These are phyloP conservation scores for Paraconiothyrium sp. DNA, from an alignment of 2,329 filamentous ascomycete species.

Conservation along the genomic window DNA sequence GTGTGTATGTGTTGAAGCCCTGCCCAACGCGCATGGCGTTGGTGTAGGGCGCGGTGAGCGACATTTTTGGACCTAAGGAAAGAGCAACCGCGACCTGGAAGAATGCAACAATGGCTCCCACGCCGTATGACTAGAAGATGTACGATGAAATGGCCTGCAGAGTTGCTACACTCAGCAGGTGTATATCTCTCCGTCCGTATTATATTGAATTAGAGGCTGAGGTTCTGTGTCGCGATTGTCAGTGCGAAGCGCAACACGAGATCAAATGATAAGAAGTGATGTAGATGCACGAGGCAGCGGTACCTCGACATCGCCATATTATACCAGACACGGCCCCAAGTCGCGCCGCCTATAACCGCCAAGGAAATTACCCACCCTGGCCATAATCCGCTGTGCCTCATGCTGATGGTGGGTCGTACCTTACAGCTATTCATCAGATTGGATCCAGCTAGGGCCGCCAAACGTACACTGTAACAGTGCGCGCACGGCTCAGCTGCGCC, in stretches of 20 bases:
- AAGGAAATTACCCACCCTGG: background rate
- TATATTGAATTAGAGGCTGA: background rate
- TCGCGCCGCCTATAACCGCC: conserved; percentile 1
- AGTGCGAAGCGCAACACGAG: background rate
- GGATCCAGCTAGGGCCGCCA: background rate
- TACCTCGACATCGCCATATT: background rate
- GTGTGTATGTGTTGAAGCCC: conserved; percentile 54
- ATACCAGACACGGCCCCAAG: background rate
- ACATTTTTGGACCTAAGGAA: conserved; percentile 27
- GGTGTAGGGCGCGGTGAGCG: conserved; percentile 49
- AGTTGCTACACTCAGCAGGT: background rate
- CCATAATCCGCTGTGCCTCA: background rate
- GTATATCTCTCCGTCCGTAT: too few species aligned
- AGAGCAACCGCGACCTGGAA: background rate
- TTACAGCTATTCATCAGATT: background rate
- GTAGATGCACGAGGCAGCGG: background rate
- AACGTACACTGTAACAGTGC: background rate
- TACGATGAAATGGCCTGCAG: background rate
- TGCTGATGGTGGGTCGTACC: conserved; percentile 8
- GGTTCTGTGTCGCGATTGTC: background rate
- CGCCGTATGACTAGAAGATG: background rate
- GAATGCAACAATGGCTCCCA: background rate
- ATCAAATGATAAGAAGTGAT: background rate
- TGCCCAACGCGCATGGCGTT: conserved; percentile 50
- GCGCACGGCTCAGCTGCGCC: background rate